phyloP scores from a whole-genome alignment of 163 green algal species.

The Scenedesmus sp. region DNA sequence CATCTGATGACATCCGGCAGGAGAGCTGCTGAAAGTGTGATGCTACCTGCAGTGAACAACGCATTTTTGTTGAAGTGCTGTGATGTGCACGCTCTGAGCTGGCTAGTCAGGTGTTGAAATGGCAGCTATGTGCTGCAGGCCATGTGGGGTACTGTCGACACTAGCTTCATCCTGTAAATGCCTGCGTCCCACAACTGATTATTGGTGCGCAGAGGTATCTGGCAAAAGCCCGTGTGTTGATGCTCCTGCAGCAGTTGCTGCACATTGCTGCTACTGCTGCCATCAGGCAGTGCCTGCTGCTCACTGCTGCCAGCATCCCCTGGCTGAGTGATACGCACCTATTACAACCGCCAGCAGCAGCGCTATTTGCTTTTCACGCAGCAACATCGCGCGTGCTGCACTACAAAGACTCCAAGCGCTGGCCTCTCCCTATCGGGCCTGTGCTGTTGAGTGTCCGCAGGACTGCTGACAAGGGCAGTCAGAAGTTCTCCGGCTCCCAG shows the following conservation, averaged over 20 bases:
- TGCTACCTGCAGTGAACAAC: background rate
- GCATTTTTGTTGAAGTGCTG: background rate
- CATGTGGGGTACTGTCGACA: background rate
- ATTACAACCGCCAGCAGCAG: background rate
- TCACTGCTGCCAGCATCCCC: background rate
- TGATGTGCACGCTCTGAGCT: background rate
- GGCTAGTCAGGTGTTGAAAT: background rate
- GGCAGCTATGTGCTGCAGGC: background rate
- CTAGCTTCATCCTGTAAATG: background rate
- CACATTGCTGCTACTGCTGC: background rate
- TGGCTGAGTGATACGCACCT: background rate
- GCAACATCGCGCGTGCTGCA: constrained; percentile 2
- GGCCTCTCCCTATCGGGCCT: background rate
- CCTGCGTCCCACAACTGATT: background rate
- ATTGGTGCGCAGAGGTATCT: too few relatives aligned
- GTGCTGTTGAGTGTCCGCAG: background rate
- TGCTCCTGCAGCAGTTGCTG: background rate
- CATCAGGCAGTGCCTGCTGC: background rate
- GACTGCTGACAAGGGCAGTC: background rate
- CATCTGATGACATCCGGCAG: constrained; percentile 26
- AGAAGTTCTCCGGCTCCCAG: background rate
- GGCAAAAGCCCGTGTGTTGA: too few relatives aligned
- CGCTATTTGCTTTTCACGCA: background rate
- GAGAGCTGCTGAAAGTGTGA: background rate
- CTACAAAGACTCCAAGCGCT: background rate